Base-by-base conservation (phyloP, 2,329 filamentous ascomycete genomes). In the Biscogniauxia marginata region DNA sequence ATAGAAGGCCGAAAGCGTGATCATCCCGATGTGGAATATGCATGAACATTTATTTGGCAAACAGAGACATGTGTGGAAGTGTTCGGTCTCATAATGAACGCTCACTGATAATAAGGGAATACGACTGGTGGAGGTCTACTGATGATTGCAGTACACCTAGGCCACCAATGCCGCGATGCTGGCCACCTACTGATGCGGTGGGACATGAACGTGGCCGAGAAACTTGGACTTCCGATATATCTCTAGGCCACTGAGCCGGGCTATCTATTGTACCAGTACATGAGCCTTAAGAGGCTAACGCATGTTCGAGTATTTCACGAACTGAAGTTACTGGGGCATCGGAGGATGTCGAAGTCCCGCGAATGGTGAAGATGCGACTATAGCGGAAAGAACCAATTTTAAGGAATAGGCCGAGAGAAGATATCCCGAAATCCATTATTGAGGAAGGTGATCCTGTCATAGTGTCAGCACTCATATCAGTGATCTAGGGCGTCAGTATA, bases 31-130 rank as follows among this genome's bases (percentile, higher is more conserved):
- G 48, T 68, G 61, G 62, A 54, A 67, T 47, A 59, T 64, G 50
- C 62, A 66, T 50, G 65, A 69, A 4, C 54, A 65, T 49, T 48
- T 67, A 1, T 65, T 68, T 48, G 63, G 64, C 5, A 60, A 65
- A 30, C 55, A 50, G 7, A 61, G 51, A 50, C 62, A 67, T 45
- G 54, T 67, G 18, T 67, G 64, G 66, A 47, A 61, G 65, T 65
- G 4, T 30, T 43, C 21, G 5, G 25, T 45, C 24, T 4, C 21
- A 20, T 45, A 16, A 21, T 20, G 16, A 21, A 24, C 23, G 25
- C 11, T 44, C 34, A 5, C 56, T 46, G 46, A 56, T 30, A 43
- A 8, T 4, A 13, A 50, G 16, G 7, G 30, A 34, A 34, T 7
- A 7, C 44, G n/a, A 49, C 24, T 4, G 51, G 19, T 54, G 8